Conservation (phyloP, 163 green algal species). For the Scenedesmus sp. region DNA sequence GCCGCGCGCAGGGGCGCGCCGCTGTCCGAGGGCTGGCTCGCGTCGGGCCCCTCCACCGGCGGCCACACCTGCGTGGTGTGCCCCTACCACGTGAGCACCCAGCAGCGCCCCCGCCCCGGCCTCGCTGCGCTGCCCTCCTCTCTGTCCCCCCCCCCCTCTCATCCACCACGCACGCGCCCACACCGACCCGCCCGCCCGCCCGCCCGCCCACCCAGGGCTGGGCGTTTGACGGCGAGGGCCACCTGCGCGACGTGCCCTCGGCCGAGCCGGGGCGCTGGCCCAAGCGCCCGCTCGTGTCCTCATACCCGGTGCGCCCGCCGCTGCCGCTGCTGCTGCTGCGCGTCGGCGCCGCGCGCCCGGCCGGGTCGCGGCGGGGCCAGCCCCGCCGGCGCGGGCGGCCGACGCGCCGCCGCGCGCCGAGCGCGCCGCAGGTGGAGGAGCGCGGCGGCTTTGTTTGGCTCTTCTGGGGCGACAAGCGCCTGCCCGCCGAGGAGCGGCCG, state of each 20-base stretch:
- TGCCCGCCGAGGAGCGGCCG: slow-evolving; percentile 78
- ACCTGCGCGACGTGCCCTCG: slow-evolving; percentile 63
- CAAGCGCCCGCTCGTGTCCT: slow-evolving; percentile 62
- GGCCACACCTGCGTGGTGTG: slow-evolving; percentile 81
- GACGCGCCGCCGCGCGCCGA: too few species aligned
- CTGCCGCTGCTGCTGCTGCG: background rate
- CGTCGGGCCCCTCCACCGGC: background rate
- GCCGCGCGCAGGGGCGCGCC: slow-evolving; percentile 65
- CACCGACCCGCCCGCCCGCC: too few species aligned
- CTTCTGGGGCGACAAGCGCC: slow-evolving; percentile 73
- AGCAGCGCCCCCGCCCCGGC: too few species aligned
- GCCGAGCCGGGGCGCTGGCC: slow-evolving; percentile 65
- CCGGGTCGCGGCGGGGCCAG: too few species aligned
- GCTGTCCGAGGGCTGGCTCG: slow-evolving; percentile 59
- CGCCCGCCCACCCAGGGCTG: too few species aligned
- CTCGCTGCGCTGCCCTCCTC: too few species aligned
- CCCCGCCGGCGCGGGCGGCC: too few species aligned
- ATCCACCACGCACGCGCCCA: too few species aligned
- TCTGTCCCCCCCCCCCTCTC: too few species aligned
- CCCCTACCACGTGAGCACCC: slow-evolving; percentile 90
- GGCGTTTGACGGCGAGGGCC: slow-evolving; percentile 76
- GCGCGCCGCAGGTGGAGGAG: slow-evolving; percentile 39
- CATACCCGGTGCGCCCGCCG: slow-evolving; percentile 56
- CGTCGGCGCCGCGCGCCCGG: too few species aligned
- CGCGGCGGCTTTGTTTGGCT: slow-evolving; percentile 80